Conservation (phyloP, 140 eudicot species). For the Anethum foeniculum region DNA sequence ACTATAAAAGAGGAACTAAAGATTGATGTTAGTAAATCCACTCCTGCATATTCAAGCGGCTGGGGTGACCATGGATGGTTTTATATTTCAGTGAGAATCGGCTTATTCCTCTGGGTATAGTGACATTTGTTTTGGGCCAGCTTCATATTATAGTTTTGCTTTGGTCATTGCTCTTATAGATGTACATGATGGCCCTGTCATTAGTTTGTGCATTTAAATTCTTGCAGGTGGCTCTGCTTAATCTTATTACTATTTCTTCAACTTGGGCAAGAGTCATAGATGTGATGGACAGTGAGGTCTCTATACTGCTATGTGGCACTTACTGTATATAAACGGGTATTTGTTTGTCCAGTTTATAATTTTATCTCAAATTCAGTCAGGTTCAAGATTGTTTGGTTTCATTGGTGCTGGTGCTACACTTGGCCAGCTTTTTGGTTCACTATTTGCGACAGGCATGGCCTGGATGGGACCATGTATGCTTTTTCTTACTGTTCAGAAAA, state of each 20-base stretch:
- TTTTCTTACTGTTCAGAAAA: conserved; percentile 7
- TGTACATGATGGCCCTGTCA: not conserved
- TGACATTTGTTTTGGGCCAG: not conserved
- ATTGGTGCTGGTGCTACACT: conserved; percentile 98
- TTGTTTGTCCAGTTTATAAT: conserved; percentile 17
- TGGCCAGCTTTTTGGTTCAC: conserved; percentile 93
- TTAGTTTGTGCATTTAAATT: conserved; percentile 8
- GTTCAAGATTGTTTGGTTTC: conserved; percentile 98
- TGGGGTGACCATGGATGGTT: conserved; percentile 82
- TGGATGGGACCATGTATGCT: conserved; percentile 96
- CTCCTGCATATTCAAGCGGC: conserved; percentile 24
- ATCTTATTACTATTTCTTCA: conserved; percentile 93
- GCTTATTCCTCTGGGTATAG: conserved; percentile 88
- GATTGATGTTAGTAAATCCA: conserved; percentile 37
- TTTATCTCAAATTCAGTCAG: conserved; percentile 79
- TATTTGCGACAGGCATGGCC: conserved; percentile 93
- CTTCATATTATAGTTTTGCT: conserved; percentile 5
- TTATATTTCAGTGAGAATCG: conserved; percentile 69
- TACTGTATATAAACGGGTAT: not conserved
- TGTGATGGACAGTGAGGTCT: conserved; percentile 94
- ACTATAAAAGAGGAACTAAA: conserved; percentile 55
- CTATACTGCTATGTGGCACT: conserved; percentile 20
- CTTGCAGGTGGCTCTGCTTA: conserved; percentile 72
- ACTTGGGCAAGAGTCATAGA: conserved; percentile 98
- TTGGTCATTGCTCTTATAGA: conserved; percentile 11